Evolutionary conservation across 495 filamentous ascomycete species (phyloP).

Genomic region (Peziza echinospora): DNA sequence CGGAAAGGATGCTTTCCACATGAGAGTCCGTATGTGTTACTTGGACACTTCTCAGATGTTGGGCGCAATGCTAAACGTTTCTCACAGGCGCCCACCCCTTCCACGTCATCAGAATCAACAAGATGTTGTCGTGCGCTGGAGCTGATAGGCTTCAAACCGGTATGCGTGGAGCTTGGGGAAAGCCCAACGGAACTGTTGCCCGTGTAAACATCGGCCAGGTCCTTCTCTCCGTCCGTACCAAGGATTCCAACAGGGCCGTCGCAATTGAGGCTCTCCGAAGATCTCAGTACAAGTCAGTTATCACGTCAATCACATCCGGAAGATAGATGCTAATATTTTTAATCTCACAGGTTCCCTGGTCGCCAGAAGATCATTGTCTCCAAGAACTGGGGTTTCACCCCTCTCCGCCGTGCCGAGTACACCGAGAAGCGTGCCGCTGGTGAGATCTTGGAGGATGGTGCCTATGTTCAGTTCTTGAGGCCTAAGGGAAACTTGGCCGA

Average conservation of each 20-base stretch:
- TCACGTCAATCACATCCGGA: background rate
- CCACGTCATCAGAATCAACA: slow-evolving; percentile 99
- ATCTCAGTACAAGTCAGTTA: slow-evolving; percentile 76
- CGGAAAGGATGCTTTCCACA: slow-evolving; percentile 98
- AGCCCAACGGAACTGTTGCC: slow-evolving; percentile 92
- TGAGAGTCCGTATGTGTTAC: slow-evolving; percentile 45
- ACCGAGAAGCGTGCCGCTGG: slow-evolving; percentile 74
- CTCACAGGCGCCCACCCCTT: slow-evolving; percentile 62
- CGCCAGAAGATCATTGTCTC: slow-evolving; percentile 99
- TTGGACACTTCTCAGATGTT: background rate
- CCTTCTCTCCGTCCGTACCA: slow-evolving; percentile 84
- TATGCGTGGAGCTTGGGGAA: slow-evolving; percentile 99
- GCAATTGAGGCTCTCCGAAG: slow-evolving; percentile 97
- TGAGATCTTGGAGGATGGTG: slow-evolving; percentile 81
- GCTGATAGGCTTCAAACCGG: slow-evolving; percentile 99
- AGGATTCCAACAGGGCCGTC: slow-evolving; percentile 69
- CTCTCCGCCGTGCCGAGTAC: slow-evolving; percentile 92
- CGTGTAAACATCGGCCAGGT: slow-evolving; percentile 99
- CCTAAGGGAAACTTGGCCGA: slow-evolving; percentile 65
- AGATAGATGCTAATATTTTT: background rate
- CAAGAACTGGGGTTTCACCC: slow-evolving; percentile 99
- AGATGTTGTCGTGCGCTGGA: slow-evolving; percentile 99
- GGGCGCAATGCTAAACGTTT: background rate
- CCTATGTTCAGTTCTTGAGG: slow-evolving; percentile 94
- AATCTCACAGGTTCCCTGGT: slow-evolving; percentile 54